phyloP scores from a whole-genome alignment of 2,329 filamentous ascomycete genomes.

The Penicillium sclerotigenum region DNA sequence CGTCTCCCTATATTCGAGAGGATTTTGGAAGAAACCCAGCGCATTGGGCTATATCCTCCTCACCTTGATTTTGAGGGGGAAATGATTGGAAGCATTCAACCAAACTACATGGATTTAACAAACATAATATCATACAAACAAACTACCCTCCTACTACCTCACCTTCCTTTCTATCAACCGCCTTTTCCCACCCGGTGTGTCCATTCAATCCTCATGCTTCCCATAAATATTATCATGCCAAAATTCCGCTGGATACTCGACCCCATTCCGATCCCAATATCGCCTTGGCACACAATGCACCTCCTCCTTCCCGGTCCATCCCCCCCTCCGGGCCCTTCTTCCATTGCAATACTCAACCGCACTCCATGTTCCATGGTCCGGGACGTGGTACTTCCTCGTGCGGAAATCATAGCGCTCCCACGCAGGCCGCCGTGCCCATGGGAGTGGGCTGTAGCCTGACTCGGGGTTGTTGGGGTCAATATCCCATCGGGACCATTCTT shows the following conservation, averaged over 20 bases:
- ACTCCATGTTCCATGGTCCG: conserved; percentile 31
- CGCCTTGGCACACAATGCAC: conserved; percentile 24
- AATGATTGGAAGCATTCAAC: neutral
- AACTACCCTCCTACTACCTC: neutral
- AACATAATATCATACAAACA: neutral
- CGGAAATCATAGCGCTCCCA: conserved; percentile 34
- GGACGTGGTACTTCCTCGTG: conserved; percentile 29
- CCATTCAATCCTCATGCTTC: conserved; percentile 9
- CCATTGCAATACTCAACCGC: conserved; percentile 29
- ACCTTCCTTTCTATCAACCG: neutral
- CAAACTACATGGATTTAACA: neutral
- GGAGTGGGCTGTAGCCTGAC: conserved; percentile 7
- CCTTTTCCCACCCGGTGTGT: neutral
- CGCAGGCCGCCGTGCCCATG: conserved; percentile 19
- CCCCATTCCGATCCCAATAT: conserved; percentile 27
- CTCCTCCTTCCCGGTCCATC: conserved; percentile 7
- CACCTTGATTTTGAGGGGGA: neutral
- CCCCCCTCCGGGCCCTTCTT: neutral
- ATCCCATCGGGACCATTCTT: conserved; percentile 18
- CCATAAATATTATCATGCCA: conserved; percentile 29
- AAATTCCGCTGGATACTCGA: conserved; percentile 17
- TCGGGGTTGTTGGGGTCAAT: conserved; percentile 4
- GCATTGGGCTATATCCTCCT: neutral
- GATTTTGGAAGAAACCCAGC: neutral
- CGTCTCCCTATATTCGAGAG: neutral